A percentile compares a stretch with the other conserved stretches of the same genome.
Conservation (phyloP, 805 yeast genomes). For the Lachancea lanzarotensis region DNA sequence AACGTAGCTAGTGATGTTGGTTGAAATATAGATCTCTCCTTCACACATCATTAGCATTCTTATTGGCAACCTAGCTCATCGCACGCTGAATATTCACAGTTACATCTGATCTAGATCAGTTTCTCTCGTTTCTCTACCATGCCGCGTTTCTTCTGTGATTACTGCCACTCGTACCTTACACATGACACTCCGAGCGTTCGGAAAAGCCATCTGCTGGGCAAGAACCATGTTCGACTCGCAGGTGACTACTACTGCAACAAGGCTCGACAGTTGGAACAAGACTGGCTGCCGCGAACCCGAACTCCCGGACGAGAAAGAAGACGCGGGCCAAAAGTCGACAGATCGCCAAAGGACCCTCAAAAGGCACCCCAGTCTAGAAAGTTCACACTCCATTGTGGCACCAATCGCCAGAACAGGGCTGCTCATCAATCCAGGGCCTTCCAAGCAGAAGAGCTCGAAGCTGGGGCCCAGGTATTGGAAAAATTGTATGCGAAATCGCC, state of each 20-base stretch:
- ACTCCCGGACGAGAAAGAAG: not conserved
- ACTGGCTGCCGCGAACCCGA: not conserved
- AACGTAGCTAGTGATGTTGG: too few species aligned
- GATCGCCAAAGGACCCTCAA: too few species aligned
- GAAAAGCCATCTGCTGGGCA: conserved; percentile 71
- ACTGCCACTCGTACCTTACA: conserved; percentile 74
- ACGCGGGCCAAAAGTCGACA: too few species aligned
- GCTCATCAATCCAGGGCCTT: not conserved
- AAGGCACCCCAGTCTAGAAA: conserved; percentile 2
- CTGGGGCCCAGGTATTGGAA: conserved; percentile 3
- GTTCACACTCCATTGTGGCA: conserved; percentile 8
- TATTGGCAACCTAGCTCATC: too few species aligned
- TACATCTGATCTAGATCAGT: too few species aligned
- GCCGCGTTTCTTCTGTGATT: conserved; percentile 70
- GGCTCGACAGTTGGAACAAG: conserved; percentile 7
- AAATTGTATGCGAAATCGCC: conserved; percentile 28
- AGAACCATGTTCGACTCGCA: conserved; percentile 63
- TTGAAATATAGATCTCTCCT: too few species aligned
- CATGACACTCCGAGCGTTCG: conserved; percentile 87
- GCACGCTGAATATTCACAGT: too few species aligned
- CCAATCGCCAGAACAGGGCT: conserved; percentile 7
- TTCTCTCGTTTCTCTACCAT: not conserved
- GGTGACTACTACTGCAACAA: conserved; percentile 65
- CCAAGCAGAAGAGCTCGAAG: not conserved
- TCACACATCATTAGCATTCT: not conserved